Base-by-base conservation (phyloP, 1,284 basidiomycete species). In the Cryptococcus neoformans region DNA sequence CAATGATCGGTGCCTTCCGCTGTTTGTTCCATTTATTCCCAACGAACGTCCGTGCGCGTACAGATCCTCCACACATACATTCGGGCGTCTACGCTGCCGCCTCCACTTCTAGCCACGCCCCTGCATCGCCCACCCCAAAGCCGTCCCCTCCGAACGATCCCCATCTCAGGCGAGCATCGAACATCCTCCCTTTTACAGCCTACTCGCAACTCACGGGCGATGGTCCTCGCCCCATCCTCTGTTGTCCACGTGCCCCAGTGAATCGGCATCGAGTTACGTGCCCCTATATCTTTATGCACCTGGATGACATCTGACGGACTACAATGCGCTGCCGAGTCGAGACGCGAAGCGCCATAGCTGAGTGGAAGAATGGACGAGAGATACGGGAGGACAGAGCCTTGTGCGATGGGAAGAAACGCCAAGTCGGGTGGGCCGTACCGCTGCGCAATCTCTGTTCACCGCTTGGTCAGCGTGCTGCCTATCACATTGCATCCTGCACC, bases 401-500 rank as follows among this genome's bases (percentile, higher is more conserved):
- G 41, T 9, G 64, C 50, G 28, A 59, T 59, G 2, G 64, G 62
- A 10, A 66, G 46, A n/a, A 64, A 44, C 9, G 57, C 47, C 9
- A 66, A 51, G 44, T 62, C 53, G 16, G 59, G 53, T 39, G 60
- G 50, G 1, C 64, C 62, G 49, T 57, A 58, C n/a, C 45, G 35
- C 17, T 55, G 44, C 38, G 35, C 36, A 16, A 63, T 57, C 16
- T 59, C 61, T 65, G 38, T 41, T 41, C 11, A 12, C 5, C 40
- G 40, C 16, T 21, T 16, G 37, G 10, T 41, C 36, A 8, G 10
- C 40, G 36, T n/a, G 41, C 37, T 0, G 6, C 28, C 51, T 38
- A 4, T n/a, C 35, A 8, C 49, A n/a, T 5, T 21, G 7, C 28
- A 28, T 28, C 3, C 9, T 21, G 8, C 36, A 45, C 17, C 38